Evolutionary conservation across 306 rosid genomes (phyloP), one percentile per base, ranked within the genome.

Genomic region (Cucurbita pepo): DNA sequence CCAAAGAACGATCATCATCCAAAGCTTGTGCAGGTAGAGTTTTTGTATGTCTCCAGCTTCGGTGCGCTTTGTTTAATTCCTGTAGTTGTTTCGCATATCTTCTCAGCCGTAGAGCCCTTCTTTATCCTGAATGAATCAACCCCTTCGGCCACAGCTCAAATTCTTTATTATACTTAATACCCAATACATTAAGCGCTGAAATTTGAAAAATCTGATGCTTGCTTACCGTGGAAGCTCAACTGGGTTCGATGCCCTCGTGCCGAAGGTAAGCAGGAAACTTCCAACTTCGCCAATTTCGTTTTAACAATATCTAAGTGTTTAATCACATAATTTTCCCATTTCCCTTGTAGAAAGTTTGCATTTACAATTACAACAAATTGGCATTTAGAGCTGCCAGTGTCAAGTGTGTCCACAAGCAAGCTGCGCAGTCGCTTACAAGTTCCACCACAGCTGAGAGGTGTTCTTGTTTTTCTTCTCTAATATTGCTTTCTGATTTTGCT

Each of bases 361-460:
- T 63, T 63, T 63, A 55, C 30, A 52, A 12, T 6, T 45, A 30
- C 21, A 72, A 75, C 58, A 48, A 48, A 4, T 22, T 72, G 76
- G 72, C 50, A 50, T 8, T 13, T 8, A 57, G 38, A 36, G 19
- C 56, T 56, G 52, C 71, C 19, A 9, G 47, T 59, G 64, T 76
- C 44, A 78, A 55, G n/a, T 81, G 81, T 64, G 85, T 82, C 18
- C 57, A 36, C 73, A 81, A 72, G 76, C 81, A 18, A 34, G 78
- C 62, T 60, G 74, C 78, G 61, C 71, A 79, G 64, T 73, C 69
- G 18, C 38, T 54, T 41, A 56, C 77, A 12, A 51, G 72, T 75
- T 71, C 86, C 36, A 75, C 73, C 48, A 80, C 81, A 74, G 70
- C 60, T 72, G 83, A 85, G 52, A 90, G 79, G 98, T 90, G 76